phyloP scores from a whole-genome alignment of 2,329 filamentous ascomycete species.

The Fusarium chlamydosporum region DNA sequence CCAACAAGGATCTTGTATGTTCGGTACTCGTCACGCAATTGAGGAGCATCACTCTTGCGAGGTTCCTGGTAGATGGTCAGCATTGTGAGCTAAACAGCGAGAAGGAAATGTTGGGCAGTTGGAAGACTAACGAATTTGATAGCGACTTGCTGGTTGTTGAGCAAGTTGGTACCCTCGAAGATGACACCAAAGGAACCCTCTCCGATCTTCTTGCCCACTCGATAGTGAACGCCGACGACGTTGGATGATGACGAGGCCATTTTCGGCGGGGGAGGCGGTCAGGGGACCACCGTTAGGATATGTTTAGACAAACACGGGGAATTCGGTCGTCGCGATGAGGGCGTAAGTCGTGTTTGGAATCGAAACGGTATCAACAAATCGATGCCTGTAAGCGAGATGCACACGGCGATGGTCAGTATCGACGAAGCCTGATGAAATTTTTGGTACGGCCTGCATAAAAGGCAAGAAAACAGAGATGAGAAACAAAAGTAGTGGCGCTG shows the following conservation, averaged over 20 bases:
- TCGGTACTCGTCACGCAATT: conserved; percentile 97
- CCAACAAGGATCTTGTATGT: conserved; percentile 99
- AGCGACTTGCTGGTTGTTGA: conserved; percentile 99
- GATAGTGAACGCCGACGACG: conserved; percentile 98
- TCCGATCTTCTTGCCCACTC: conserved; percentile 99
- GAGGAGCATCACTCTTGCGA: conserved; percentile 97
- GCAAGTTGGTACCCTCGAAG: conserved; percentile 96
- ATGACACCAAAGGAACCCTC: conserved; percentile 99
- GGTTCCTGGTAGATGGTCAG: conserved; percentile 78
- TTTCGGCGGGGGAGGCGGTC: conserved; percentile 52
- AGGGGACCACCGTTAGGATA: conserved; percentile 46
- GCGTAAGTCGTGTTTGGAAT: conserved; percentile 29
- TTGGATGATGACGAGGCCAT: conserved; percentile 95
- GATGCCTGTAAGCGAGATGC: conserved; percentile 43
- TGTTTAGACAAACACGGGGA: conserved; percentile 33
- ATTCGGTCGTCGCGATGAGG: conserved; percentile 25
- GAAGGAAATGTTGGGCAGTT: background rate
- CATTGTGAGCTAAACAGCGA: background rate
- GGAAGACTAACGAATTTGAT: conserved; percentile 90
- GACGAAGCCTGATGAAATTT: conserved; percentile 24
- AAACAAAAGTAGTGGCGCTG: conserved; percentile 44
- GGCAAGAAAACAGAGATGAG: conserved; percentile 24
- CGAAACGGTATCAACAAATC: conserved; percentile 40
- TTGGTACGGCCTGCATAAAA: conserved; percentile 12
- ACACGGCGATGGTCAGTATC: conserved; percentile 43